Conservation (phyloP, 495 filamentous ascomycete genomes). For the Penicillium turbatum region DNA sequence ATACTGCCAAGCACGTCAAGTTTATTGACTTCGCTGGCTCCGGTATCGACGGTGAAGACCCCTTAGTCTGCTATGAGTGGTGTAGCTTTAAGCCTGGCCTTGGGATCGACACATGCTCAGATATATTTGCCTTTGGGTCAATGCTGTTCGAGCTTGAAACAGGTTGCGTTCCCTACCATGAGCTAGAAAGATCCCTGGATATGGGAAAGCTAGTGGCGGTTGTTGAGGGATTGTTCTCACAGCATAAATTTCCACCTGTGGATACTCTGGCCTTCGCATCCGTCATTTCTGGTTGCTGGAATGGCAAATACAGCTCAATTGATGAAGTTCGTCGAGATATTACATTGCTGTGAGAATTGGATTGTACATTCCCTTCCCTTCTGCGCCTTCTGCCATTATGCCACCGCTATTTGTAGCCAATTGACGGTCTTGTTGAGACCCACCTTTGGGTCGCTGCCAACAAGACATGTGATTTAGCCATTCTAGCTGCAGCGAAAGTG, state of each 20-base stretch:
- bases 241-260: background rate
- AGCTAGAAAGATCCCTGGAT: background rate
- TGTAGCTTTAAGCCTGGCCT: slow-evolving; percentile 8
- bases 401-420: no score
- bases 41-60: slow-evolving; percentile 12
- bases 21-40: slow-evolving; percentile 23
- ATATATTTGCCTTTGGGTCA: slow-evolving; percentile 22
- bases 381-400: no score
- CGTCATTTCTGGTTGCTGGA: slow-evolving; percentile 1
- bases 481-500: no score
- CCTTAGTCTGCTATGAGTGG: slow-evolving; percentile 17
- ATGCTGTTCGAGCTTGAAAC: slow-evolving; percentile 16
- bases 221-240: slow-evolving; percentile 4
- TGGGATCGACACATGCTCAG: slow-evolving; percentile 5
- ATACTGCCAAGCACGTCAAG: slow-evolving; percentile 12
- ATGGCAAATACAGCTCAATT: background rate
- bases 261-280: background rate
- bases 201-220: background rate
- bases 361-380: no score
- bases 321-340: slow-evolving; percentile 1
- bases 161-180: slow-evolving; percentile 14
- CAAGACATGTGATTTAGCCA: no score
- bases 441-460: no score
- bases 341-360: background rate
- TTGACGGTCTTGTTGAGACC: no score